Evolutionary conservation across 352 stramenopile species (phyloP), one percentile per base, ranked within the genome.

Genomic region (Pythium rishiriense): DNA sequence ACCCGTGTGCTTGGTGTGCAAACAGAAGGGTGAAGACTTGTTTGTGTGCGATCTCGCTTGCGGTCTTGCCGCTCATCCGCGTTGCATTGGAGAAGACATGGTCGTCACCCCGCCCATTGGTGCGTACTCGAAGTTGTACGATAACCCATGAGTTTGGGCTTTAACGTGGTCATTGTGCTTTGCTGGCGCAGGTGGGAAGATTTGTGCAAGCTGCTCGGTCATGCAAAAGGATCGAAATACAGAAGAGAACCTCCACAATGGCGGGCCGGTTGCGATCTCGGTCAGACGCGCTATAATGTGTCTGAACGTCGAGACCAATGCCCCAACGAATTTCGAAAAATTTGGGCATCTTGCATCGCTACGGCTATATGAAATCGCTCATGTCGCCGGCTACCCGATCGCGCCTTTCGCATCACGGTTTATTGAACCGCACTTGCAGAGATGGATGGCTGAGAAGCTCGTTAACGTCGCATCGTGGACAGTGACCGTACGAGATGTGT

Each of bases 401-500:
- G 89, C 87, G 39, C 85, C 85, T 4, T 93, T 93, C 62, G 82
- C 85, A n/a, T 74, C 78, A 19, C 87, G 87, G 51, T 87, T 85
- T 68, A 78, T 88, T 21, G 85, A 93, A 58, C 78, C 81, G 24
- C 86, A 87, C 14, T 37, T 39, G 25, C 46, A 93, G 76, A 81
- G 85, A 39, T 93, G 85, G 85, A 78, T 93, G 35, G 78, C 81
- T 17, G 85, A 93, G 54, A 93, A 91, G 52, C 81, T 93, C 0
- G 56, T 62, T 0, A 62, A 70, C 25, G 56, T 74, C 28, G 56
- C 60, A 10, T 85, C 76, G 33, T 84, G 68, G 66, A 68, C 75
- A 43, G 48, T 91, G 19, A 88, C 75, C 17, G 81, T 93, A 22
- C 81, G 83, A 1, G 85, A 91, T 51, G 69, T 91, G 28, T 91